These are phyloP conservation scores for Carex kokanica DNA, from an alignment of 176 grass and related monocot genomes.

Conservation along the genomic window DNA sequence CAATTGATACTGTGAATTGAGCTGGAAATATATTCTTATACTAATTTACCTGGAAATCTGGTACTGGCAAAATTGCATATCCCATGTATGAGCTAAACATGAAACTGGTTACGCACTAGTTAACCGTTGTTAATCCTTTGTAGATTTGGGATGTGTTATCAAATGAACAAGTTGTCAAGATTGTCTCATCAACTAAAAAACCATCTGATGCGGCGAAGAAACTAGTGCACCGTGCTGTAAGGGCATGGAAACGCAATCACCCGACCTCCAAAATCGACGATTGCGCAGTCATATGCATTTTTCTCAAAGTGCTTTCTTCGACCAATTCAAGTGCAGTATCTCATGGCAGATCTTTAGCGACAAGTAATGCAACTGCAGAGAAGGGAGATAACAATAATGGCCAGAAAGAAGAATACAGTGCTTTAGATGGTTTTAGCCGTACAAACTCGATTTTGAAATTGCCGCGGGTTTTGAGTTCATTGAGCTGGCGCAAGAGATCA, in stretches of 20 bases:
- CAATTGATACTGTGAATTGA: constrained; percentile 30
- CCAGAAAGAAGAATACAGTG: constrained; percentile 34
- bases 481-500: constrained; percentile 51
- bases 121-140: constrained; percentile 1
- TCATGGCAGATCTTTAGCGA: constrained; percentile 17
- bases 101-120: neutral
- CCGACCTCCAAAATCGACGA: constrained; percentile 78
- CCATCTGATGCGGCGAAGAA: constrained; percentile 51
- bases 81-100: neutral
- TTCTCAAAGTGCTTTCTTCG: constrained; percentile 32
- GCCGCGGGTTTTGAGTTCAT: constrained; percentile 36
- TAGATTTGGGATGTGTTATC: constrained; percentile 91
- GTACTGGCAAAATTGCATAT: neutral
- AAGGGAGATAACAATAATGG: constrained; percentile 18
- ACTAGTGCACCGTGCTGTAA: constrained; percentile 51
- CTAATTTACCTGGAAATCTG: neutral
- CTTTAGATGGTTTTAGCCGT: constrained; percentile 53
- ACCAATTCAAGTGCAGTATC: neutral
- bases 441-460: constrained; percentile 62
- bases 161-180: constrained; percentile 64
- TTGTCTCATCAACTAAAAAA: constrained; percentile 43
- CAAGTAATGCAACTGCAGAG: constrained; percentile 35
- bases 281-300: constrained; percentile 68
- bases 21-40: neutral
- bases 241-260: constrained; percentile 58